Evolutionary conservation across 2,329 filamentous ascomycete species (phyloP), one percentile per base, ranked within the genome.

Genomic region (Colletotrichum agaves): DNA sequence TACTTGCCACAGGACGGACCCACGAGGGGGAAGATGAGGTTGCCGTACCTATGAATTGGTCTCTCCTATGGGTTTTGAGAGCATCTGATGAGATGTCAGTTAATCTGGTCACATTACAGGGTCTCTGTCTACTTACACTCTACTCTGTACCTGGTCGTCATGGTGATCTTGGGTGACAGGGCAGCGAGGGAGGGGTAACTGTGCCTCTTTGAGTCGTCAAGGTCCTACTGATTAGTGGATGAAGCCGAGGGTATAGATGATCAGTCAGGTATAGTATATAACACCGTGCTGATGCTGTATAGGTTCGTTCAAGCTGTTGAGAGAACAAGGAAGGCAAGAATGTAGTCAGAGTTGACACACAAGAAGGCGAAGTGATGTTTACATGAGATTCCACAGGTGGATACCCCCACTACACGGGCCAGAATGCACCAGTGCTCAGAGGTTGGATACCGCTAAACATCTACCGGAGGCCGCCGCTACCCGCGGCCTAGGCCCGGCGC

Each of bases 31-130:
- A 15, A 23, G 17, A 33, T 19, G 27, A 27, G 21, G 55, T n/a
- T 56, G 43, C 19, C 78, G 67, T 82, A 91, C 92, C 85, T 80
- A 94, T 93, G 74, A 98, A 89, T 78, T 98, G 94, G 78, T 98
- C 94, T 77, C 94, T 86, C 62, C 94, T 88, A 82, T 98, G 94
- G 59, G 94, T 95, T 87, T 97, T 89, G 75, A 88, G 83, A 52
- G 87, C 85, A 82, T 89, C 87, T 89, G 71, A 19, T 61, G 59
- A 2, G 58, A 15, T 23, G 63, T 67, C 66, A 73, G 70, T 72
- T 50, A 21, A 37, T 37, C 11, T 37, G 35, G 10, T 37, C 8
- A 37, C 27, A 27, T 27, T 37, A 11, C 2, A 37, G 6, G 13
- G 35, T 15, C 11, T 37, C 5, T 15, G 10, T 11, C 35, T 55